Evolutionary conservation across 768 basidiomycete genomes (phyloP), one percentile per base, ranked within the genome.

Genomic region (Auricularia auricula-judae): DNA sequence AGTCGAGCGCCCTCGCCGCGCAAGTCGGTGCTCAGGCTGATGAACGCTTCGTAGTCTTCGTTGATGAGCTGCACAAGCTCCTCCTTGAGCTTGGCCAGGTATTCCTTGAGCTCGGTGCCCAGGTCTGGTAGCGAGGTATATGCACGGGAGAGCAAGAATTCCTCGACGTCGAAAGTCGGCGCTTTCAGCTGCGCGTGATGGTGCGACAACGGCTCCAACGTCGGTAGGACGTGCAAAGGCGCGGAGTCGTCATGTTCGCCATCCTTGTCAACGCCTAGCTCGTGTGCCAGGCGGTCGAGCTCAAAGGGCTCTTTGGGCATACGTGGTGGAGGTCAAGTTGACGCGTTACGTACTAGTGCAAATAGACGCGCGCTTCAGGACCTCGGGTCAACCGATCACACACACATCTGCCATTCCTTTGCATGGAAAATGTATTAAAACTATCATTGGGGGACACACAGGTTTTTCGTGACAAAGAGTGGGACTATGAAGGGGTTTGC

Each of bases 41-140:
- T 96, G 73, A 98, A 99, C 14, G 94, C 94, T 73, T 94, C 94
- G 71, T 98, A 99, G 76, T 98, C 97, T 69, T 93, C 89, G 75
- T 99, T 98, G 73, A 98, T 97, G 71, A 98, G 85, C 70, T 86
- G 86, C 36, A 98, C 93, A 42, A 99, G 82, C 73, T 97, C 96
- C 73, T 95, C 92, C 74, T 96, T 93, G 67, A 99, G 76, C 10
- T 81, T 78, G 0, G 84, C 83, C 66, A 93, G 79, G 73, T 98
- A 98, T 62, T 92, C 86, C 36, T 93, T 83, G 23, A 99, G 79
- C 72, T 99, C 95, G 3, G 84, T 75, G 63, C 94, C 87, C 36
- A 98, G 79, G 74, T 98, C 96, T 36, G 89, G 86, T 21, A 97
- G 81, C 10, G 93, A 91, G 0, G 88, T 89, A 69, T 91, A 86